Percentiles rank a stretch among this genome's conserved stretches.
phyloP scores from a whole-genome alignment of 78 protist species.

The Dictyostelium brefeldianum region DNA sequence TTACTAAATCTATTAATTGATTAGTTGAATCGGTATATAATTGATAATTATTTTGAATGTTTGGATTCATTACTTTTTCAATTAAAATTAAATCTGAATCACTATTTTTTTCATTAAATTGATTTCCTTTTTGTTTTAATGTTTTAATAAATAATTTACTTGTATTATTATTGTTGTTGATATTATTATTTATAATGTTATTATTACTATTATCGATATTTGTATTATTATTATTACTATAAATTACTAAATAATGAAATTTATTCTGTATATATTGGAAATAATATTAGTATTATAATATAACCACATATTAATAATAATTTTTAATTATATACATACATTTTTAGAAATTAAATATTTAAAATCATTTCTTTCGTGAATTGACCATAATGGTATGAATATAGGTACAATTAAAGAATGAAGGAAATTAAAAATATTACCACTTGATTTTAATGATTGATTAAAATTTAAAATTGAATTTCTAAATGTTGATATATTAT shows the following conservation, averaged over 20 bases:
- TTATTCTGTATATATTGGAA: background rate
- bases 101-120: conserved; percentile 10
- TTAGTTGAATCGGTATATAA: background rate
- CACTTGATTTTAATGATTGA: background rate
- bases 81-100: background rate
- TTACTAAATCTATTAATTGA: background rate
- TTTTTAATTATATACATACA: background rate
- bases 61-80: background rate
- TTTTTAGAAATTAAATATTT: background rate
- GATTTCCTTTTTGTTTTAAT: conserved; percentile 10
- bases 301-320: background rate
- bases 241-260: conserved; percentile 2
- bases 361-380: background rate
- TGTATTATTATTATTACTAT: background rate
- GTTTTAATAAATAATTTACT: conserved; percentile 3
- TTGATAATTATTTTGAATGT: background rate
- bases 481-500: background rate
- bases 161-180: background rate
- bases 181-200: too few species aligned
- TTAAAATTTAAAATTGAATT: background rate
- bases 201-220: too few species aligned
- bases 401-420: background rate
- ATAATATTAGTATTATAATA: background rate
- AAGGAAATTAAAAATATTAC: background rate
- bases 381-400: background rate